Base-by-base conservation (phyloP, 2,329 filamentous ascomycete genomes). In the Chaetomium globosum region DNA sequence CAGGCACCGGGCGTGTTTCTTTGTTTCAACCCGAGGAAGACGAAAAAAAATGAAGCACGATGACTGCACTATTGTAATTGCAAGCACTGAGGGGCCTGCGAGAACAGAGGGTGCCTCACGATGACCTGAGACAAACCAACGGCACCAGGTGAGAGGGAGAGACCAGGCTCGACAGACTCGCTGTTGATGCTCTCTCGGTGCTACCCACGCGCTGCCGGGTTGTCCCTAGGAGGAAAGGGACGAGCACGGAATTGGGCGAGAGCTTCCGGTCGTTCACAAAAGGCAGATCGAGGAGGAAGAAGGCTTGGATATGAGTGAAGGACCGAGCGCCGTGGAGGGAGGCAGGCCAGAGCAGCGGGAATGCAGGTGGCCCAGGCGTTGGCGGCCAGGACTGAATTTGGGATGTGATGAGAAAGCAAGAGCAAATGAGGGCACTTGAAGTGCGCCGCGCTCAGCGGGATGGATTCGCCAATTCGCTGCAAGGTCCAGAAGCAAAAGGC, bases 401-500 rank as follows among this genome's bases (percentile, higher is more conserved):
- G 54, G 60, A 63, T 68, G 63, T 64, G 66, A 68, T 51, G 64
- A 64, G 60, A 65, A 68, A 61, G 43, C 52, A 19, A 59, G 67
- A 63, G 64, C 63, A 63, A 65, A 69, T 68, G 61, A 56, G 68
- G 67, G 48, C 55, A 46, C 55, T 68, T 67, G 69, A 67, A 63
- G 63, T 43, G 64, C 60, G 65, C 67, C 61, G 52, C 52, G 67
- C 68, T 67, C 67, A 66, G 62, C 51, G 21, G 16, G 62, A 68
- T 26, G 61, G 67, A 69, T 70, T 69, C 62, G 67, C 59, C 62
- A 56, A 61, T 61, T 55, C 53, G 61, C 51, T 26, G 60, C 52
- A 39, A 30, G 30, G 26, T 23, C 23, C 16, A 30, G 46, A 59
- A 63, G 65, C 60, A 51, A 65, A 61, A 48, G 30, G 59, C 61